These are phyloP conservation scores for Sclerotiophoma versabilis DNA, from an alignment of 2,329 filamentous ascomycete genomes.

Conservation along the genomic window DNA sequence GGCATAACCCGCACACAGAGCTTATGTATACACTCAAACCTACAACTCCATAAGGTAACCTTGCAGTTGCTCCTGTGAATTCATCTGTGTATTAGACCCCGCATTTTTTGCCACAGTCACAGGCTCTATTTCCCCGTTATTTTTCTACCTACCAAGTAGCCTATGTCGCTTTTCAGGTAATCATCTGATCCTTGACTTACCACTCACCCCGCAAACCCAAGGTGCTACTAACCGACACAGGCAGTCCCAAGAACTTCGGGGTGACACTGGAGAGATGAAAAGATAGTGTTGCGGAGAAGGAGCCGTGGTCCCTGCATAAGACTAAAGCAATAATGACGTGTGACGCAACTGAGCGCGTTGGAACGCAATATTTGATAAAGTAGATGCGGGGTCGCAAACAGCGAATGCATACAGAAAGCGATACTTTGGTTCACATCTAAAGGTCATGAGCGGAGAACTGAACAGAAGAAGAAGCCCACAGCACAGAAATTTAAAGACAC, in stretches of 20 bases:
- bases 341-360: conserved; percentile 1
- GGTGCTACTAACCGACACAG: background rate
- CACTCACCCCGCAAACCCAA: background rate
- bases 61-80: too few relatives aligned
- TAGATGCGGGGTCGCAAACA: conserved; percentile 1
- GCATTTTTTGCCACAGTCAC: too few relatives aligned
- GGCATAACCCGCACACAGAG: too few relatives aligned
- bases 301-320: conserved; percentile 7
- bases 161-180: background rate
- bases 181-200: background rate
- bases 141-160: background rate
- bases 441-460: background rate
- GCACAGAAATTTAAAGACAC: background rate
- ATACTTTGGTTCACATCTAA: background rate
- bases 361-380: conserved; percentile 4
- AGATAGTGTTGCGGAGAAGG: conserved; percentile 5
- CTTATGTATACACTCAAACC: too few relatives aligned
- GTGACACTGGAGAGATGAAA: conserved; percentile 1
- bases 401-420: background rate
- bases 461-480: background rate
- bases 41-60: too few relatives aligned
- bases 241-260: background rate
- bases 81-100: too few relatives aligned
- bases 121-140: background rate
- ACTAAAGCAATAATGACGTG: conserved; percentile 4